phyloP scores from a whole-genome alignment of 2,329 filamentous ascomycete species.

The Fusarium buharicum region DNA sequence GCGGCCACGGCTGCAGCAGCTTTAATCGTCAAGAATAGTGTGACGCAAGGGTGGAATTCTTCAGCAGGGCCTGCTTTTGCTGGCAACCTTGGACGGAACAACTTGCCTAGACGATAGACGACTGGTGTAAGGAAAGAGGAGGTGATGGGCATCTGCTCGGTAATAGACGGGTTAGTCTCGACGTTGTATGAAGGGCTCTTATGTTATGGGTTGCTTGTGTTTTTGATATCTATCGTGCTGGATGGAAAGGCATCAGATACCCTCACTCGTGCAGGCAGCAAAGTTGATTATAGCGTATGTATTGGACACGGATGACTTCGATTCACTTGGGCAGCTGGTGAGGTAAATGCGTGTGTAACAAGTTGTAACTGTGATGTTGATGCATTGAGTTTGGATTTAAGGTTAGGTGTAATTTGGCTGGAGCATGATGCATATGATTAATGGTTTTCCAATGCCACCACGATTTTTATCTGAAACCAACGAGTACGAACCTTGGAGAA shows the following conservation, averaged over 20 bases:
- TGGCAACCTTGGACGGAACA: constrained; percentile 59
- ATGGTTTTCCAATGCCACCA: too few species aligned
- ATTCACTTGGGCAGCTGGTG: constrained; percentile 1
- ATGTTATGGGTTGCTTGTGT: constrained; percentile 18
- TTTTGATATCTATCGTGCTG: constrained; percentile 39
- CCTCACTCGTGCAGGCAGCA: constrained; percentile 41
- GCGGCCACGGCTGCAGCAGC: constrained; percentile 91
- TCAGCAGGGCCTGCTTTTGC: constrained; percentile 46
- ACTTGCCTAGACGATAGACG: constrained; percentile 59
- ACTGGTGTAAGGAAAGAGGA: constrained; percentile 10
- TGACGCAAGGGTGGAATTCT: constrained; percentile 67
- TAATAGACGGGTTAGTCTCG: background rate
- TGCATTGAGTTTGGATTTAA: background rate
- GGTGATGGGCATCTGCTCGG: constrained; percentile 7
- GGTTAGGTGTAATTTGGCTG: too few species aligned
- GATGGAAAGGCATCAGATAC: constrained; percentile 47
- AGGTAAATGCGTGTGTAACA: constrained; percentile 11
- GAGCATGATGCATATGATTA: too few species aligned
- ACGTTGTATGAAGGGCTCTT: background rate
- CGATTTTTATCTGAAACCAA: too few species aligned
- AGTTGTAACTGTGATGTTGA: background rate
- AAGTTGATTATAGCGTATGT: constrained; percentile 32
- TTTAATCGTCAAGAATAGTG: constrained; percentile 92
- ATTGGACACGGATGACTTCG: constrained; percentile 13
- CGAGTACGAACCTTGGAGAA: too few species aligned